phyloP scores from a whole-genome alignment of 768 basidiomycete species.

The Rhodotorula toruloides region DNA sequence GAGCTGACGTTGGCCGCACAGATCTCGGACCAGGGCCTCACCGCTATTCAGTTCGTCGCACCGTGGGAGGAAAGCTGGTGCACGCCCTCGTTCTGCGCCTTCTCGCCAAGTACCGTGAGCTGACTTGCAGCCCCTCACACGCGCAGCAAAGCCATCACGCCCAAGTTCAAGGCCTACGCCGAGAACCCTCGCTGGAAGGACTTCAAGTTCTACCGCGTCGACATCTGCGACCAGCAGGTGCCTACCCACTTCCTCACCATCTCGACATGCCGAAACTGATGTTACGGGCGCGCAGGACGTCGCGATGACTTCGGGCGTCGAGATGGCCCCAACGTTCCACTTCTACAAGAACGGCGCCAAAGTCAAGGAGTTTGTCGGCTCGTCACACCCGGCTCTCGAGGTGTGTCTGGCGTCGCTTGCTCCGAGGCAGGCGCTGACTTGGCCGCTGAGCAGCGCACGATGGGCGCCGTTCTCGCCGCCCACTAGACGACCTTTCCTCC shows the following conservation, averaged over 20 bases:
- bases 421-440: background rate
- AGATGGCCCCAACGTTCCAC: conserved; percentile 23
- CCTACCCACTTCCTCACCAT: background rate
- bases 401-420: background rate
- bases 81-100: background rate
- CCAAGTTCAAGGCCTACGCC: conserved; percentile 17
- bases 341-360: conserved; percentile 28
- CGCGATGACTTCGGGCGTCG: conserved; percentile 27
- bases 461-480: conserved; percentile 7
- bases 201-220: conserved; percentile 31
- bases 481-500: no score
- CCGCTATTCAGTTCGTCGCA: conserved; percentile 29
- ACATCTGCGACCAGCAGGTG: conserved; percentile 35
- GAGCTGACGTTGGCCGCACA: background rate
- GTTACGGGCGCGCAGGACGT: conserved; percentile 17
- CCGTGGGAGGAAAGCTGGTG: conserved; percentile 36
- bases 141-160: conserved; percentile 27
- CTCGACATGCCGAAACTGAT: background rate
- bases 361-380: conserved; percentile 26
- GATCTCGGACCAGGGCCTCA: conserved; percentile 10
- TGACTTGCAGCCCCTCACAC: background rate
- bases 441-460: background rate
- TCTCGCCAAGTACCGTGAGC: background rate
- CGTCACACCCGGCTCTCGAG: conserved; percentile 31
- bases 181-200: conserved; percentile 2